Percentiles rank a stretch among this genome's conserved stretches.
Conservation (phyloP, 257 asterid genomes). For the Rauvolfia tetraphylla region DNA sequence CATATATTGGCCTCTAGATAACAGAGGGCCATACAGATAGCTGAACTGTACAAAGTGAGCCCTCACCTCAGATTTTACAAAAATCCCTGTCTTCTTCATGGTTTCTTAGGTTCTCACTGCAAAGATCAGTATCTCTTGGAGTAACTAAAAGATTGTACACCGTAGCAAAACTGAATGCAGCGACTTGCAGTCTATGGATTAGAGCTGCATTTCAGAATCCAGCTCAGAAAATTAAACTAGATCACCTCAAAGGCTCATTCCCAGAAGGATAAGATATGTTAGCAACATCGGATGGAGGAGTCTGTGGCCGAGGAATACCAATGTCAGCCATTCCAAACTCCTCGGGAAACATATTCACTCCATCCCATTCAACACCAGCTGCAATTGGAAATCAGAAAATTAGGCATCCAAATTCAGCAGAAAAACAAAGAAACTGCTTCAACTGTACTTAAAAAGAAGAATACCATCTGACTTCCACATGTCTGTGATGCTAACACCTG, state of each 20-base stretch:
- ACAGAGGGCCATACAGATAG: slow-evolving; percentile 10
- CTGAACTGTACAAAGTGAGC: slow-evolving; percentile 15
- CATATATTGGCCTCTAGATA: background rate
- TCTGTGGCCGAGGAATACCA: slow-evolving; percentile 40
- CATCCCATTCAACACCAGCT: slow-evolving; percentile 69
- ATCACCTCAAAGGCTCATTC: slow-evolving; percentile 54
- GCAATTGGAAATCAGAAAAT: slow-evolving; percentile 22
- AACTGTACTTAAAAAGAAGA: slow-evolving; percentile 15
- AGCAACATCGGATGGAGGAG: slow-evolving; percentile 39
- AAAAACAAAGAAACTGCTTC: background rate
- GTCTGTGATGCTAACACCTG: slow-evolving; percentile 82
- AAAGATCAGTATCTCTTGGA: slow-evolving; percentile 7
- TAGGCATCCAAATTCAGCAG: slow-evolving; percentile 4
- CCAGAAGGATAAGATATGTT: slow-evolving; percentile 32
- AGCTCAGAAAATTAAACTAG: background rate
- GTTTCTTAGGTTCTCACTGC: background rate
- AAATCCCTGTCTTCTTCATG: background rate
- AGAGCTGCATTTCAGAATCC: background rate
- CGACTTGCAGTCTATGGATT: background rate
- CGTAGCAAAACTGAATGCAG: slow-evolving; percentile 8
- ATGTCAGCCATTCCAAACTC: slow-evolving; percentile 51
- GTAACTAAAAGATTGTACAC: background rate
- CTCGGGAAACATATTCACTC: slow-evolving; percentile 49
- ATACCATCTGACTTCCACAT: slow-evolving; percentile 92
- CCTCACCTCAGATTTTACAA: slow-evolving; percentile 16